phyloP scores from a whole-genome alignment of 345 rosid genomes.

The Trapa bicornis region DNA sequence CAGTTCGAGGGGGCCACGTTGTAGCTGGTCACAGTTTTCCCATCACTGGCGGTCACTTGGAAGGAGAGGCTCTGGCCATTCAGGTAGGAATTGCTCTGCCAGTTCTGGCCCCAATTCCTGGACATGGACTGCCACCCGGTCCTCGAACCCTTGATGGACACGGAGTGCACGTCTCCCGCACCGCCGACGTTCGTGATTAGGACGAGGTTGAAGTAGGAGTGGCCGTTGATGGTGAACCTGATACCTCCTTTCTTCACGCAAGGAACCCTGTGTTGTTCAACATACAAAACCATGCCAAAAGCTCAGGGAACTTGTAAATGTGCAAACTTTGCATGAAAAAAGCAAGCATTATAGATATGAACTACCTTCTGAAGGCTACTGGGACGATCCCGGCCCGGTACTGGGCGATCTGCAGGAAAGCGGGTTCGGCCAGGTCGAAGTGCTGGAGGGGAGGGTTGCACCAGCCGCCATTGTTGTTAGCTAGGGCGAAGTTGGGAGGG shows the following conservation, averaged over 20 bases:
- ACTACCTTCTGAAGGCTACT: slow-evolving; percentile 66
- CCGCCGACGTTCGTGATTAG: slow-evolving; percentile 73
- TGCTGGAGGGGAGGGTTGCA: slow-evolving; percentile 95
- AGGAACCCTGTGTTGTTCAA: slow-evolving; percentile 47
- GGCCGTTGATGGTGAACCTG: slow-evolving; percentile 78
- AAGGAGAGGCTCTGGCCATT: slow-evolving; percentile 79
- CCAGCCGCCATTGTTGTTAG: slow-evolving; percentile 96
- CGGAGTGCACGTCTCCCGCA: slow-evolving; percentile 67
- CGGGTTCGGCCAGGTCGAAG: slow-evolving; percentile 90
- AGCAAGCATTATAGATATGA: not conserved
- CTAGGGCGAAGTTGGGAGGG: slow-evolving; percentile 63
- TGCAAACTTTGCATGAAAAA: no score
- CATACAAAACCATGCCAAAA: not conserved
- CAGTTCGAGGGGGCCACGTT: slow-evolving; percentile 36
- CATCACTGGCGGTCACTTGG: slow-evolving; percentile 81
- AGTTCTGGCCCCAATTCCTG: slow-evolving; percentile 95
- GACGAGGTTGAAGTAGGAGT: slow-evolving; percentile 88
- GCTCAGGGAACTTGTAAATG: not conserved
- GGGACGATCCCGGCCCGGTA: slow-evolving; percentile 92
- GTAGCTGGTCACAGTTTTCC: slow-evolving; percentile 47
- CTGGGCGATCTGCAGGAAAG: slow-evolving; percentile 82
- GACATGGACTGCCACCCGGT: slow-evolving; percentile 87
- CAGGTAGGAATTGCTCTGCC: slow-evolving; percentile 84
- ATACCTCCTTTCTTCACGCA: slow-evolving; percentile 86
- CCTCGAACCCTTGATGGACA: slow-evolving; percentile 71